These are phyloP conservation scores for Saccharomycopsis babjevae DNA, from an alignment of 805 yeast genomes.

Conservation along the genomic window DNA sequence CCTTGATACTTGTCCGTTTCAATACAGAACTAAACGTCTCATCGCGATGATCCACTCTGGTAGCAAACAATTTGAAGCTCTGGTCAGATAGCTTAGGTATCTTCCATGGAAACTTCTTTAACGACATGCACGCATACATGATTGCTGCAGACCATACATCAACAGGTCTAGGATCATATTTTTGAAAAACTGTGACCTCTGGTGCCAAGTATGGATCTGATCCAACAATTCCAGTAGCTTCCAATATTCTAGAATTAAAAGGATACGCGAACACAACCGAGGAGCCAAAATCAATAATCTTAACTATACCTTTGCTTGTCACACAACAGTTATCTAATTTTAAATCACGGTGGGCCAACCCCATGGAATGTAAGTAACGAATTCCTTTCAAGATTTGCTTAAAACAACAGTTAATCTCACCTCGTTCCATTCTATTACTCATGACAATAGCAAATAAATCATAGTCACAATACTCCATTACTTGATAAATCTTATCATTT, in stretches of 20 bases:
- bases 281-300: slow-evolving; percentile 87
- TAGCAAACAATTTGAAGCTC: slow-evolving; percentile 74
- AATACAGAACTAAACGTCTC: slow-evolving; percentile 54
- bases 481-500: slow-evolving; percentile 75
- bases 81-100: slow-evolving; percentile 75
- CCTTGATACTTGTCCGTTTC: neutral
- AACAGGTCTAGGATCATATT: slow-evolving; percentile 86
- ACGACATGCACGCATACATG: slow-evolving; percentile 83
- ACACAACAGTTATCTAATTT: slow-evolving; percentile 90
- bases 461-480: slow-evolving; percentile 90
- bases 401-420: slow-evolving; percentile 81
- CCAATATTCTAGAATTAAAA: slow-evolving; percentile 58
- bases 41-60: slow-evolving; percentile 48
- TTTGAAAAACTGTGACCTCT: slow-evolving; percentile 73
- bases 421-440: slow-evolving; percentile 77
- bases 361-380: slow-evolving; percentile 70
- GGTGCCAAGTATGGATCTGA: slow-evolving; percentile 89
- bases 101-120: slow-evolving; percentile 91
- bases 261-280: slow-evolving; percentile 90
- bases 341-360: slow-evolving; percentile 84
- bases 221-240: slow-evolving; percentile 78
- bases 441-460: slow-evolving; percentile 91
- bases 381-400: slow-evolving; percentile 78
- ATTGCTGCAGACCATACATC: slow-evolving; percentile 92
- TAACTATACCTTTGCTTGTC: slow-evolving; percentile 71